Base-by-base conservation (phyloP, 129 eudicot species). In the Centella asiatica region DNA sequence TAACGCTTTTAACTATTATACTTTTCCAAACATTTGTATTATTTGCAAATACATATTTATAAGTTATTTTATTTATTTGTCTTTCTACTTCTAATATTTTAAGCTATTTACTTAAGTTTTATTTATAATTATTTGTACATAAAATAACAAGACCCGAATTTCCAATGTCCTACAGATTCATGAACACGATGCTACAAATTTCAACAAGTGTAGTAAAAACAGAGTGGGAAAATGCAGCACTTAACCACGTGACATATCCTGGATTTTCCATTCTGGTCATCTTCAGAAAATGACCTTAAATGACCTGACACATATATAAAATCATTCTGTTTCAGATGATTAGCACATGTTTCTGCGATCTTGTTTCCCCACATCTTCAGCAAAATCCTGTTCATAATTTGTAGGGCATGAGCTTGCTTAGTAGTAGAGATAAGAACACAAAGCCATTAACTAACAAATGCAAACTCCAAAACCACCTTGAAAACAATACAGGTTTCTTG, bases 291-390 rank as follows among this genome's bases (percentile, higher is more conserved):
- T 23, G 80, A 81, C 49, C 44, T 33, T 6, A 90, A 69, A 33
- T 52, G 59, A 37, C 95, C 95, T 23, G 89, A 81, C 62, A 86
- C 89, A 62, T 81, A 90, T 37, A 90, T 70, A 50, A 48, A 73
- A 67, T 90, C 94, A 51, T 73, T 48, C 29, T 50, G 78, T 73
- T 83, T 86, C 46, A 90, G 69, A 86, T 90, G 87, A 55, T 64
- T 65, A 42, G 61, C 51, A 17, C 72, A 72, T 64, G 75, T 51
- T 65, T 86, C 76, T 9, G 94, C 97, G 70, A 90, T 76, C 68
- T 81, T 78, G 28, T n/a, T n/a, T n/a, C 49, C 75, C 95, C 89
- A 71, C 84, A 90, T 83, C 48, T 72, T 26, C 74, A 90, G 65
- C 2, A 49, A 8, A 67, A 90, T 68, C 69, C 97, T 90, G 89